phyloP scores from a whole-genome alignment of 768 basidiomycete genomes.

The Collybiopsis luxurians region DNA sequence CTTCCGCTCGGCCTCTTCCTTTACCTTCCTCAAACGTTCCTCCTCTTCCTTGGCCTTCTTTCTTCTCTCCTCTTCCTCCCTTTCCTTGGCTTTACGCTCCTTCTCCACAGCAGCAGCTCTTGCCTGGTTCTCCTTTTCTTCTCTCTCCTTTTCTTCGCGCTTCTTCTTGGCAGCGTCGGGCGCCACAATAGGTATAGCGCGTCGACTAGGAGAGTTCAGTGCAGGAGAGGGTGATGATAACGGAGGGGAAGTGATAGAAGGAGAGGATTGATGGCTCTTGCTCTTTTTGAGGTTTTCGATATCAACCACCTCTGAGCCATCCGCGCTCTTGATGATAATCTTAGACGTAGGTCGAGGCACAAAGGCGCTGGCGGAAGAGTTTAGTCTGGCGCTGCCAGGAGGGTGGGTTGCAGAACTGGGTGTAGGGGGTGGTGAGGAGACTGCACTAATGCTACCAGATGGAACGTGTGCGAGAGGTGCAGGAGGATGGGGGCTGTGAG shows the following conservation, averaged over 20 bases:
- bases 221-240: slow-evolving; percentile 35
- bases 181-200: slow-evolving; percentile 63
- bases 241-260: slow-evolving; percentile 26
- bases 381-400: slow-evolving; percentile 46
- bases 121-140: slow-evolving; percentile 24
- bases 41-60: slow-evolving; percentile 16
- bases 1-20: slow-evolving; percentile 23
- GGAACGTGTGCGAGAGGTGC: slow-evolving; percentile 44
- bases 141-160: slow-evolving; percentile 42
- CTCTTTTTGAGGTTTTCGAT: slow-evolving; percentile 54
- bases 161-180: slow-evolving; percentile 53
- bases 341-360: slow-evolving; percentile 51
- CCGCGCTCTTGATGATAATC: slow-evolving; percentile 57
- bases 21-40: slow-evolving; percentile 29
- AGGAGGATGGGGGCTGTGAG: slow-evolving; percentile 46
- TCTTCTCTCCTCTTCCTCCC: slow-evolving; percentile 32
- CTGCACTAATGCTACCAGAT: slow-evolving; percentile 42
- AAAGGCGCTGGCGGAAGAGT: slow-evolving; percentile 63
- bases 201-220: slow-evolving; percentile 28
- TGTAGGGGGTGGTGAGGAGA: slow-evolving; percentile 69
- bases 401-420: slow-evolving; percentile 47
- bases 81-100: slow-evolving; percentile 38
- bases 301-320: slow-evolving; percentile 66
- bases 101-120: slow-evolving; percentile 7
- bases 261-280: slow-evolving; percentile 37